Base-by-base conservation (phyloP, 1,284 basidiomycete genomes). In the Marasmius oreades region DNA sequence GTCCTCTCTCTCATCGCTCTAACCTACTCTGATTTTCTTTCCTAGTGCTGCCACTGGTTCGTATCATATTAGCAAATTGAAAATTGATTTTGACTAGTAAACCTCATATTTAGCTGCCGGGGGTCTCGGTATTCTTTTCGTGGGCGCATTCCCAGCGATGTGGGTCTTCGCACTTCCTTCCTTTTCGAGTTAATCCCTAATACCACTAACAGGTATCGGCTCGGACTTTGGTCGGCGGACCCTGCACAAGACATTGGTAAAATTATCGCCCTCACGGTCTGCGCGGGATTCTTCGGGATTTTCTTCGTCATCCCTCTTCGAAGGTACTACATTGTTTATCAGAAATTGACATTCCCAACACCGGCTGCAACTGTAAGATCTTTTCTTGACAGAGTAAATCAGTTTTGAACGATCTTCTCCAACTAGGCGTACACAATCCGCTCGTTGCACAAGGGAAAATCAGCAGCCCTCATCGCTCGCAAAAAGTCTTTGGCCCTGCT, bases 291-390 rank as follows among this genome's bases (percentile, higher is more conserved):
- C 73, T 86, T 84, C 62, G 85, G 85, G 45, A 77, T 85, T 14
- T 84, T 86, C 70, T 87, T 88, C 68, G 83, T 84, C 59, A 82
- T 86, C 57, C 84, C 84, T 0, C 70, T 85, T 28, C 77, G 83
- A 58, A 81, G 80, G 63, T 86, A 83, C 69, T 88, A 83, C 69
- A 85, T 89, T 62, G 73, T 88, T 53, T 79, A 82, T 66, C 82
- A 85, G 66, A 86, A 86, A 66, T 70, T 86, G 28, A 81, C 82
- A 34, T 89, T 89, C 75, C 86, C 85, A 1, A 84, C 84, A 2
- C 82, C 82, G 14, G 82, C 86, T 54, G 88, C 87, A 11, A 86
- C 85, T 34, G 86, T 73, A 61, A 57, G 70, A n/a, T 63, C 31
- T 31, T 24, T 22, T 48, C 22, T 39, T 1, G 45, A 42, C 28